Evolutionary conservation across 352 stramenopile genomes (phyloP).

Genomic region (Globisporangium rhizosaccharum): DNA sequence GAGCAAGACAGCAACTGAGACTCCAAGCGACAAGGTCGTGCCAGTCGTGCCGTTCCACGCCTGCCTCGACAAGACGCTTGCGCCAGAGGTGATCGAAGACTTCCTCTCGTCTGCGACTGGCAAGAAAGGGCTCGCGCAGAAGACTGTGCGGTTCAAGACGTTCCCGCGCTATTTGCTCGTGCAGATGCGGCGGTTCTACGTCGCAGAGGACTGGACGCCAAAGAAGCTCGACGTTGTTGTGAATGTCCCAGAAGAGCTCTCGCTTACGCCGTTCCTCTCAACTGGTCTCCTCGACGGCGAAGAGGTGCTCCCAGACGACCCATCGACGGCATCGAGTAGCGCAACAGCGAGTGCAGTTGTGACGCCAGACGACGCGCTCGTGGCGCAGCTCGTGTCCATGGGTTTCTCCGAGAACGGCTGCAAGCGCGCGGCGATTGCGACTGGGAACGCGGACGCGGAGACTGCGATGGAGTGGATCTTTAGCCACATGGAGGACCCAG

Average conservation of each 20-base stretch:
- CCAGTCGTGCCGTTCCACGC: slow-evolving; percentile 92
- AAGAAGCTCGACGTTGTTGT: slow-evolving; percentile 98
- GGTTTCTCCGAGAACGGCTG: slow-evolving; percentile 97
- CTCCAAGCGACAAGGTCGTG: slow-evolving; percentile 47
- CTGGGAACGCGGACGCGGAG: slow-evolving; percentile 88
- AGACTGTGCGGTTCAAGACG: slow-evolving; percentile 86
- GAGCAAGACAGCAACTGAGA: slow-evolving; percentile 17
- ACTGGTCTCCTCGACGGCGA: slow-evolving; percentile 82
- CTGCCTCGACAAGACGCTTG: slow-evolving; percentile 92
- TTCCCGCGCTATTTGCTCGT: slow-evolving; percentile 97
- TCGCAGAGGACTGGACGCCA: slow-evolving; percentile 94
- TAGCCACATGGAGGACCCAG: slow-evolving; percentile 96
- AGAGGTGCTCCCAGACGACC: slow-evolving; percentile 78
- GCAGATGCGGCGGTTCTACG: slow-evolving; percentile 96
- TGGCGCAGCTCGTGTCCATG: slow-evolving; percentile 96
- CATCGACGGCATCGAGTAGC: slow-evolving; percentile 14
- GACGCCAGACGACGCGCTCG: slow-evolving; percentile 85
- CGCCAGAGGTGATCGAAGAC: slow-evolving; percentile 90
- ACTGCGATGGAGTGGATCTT: slow-evolving; percentile 98
- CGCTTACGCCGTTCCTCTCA: slow-evolving; percentile 74
- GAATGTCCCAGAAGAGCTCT: slow-evolving; percentile 92
- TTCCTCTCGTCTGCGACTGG: slow-evolving; percentile 74
- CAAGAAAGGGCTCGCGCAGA: slow-evolving; percentile 73
- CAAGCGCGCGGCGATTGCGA: slow-evolving; percentile 93
- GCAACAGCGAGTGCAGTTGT: slow-evolving; percentile 15